phyloP scores from a whole-genome alignment of 2,329 filamentous ascomycete genomes.

The Clarireedia hainanense region DNA sequence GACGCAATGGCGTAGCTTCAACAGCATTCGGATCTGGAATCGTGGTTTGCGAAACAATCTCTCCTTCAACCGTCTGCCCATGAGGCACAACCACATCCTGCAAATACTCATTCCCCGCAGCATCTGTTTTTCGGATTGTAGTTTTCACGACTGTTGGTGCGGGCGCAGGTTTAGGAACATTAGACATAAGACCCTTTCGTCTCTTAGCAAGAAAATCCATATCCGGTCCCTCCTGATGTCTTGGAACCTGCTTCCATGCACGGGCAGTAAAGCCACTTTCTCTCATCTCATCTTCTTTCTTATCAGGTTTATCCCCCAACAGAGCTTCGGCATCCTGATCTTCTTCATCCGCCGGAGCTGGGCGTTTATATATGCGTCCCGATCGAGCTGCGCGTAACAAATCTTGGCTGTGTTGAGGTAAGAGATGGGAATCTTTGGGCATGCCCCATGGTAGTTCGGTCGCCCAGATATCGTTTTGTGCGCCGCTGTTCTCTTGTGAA shows the following conservation, averaged over 20 bases:
- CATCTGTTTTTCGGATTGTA: constrained; percentile 71
- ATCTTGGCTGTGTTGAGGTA: constrained; percentile 73
- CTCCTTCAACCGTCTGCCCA: constrained; percentile 72
- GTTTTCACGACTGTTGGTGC: constrained; percentile 63
- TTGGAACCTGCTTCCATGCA: constrained; percentile 54
- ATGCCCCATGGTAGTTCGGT: constrained; percentile 68
- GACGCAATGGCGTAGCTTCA: constrained; percentile 43
- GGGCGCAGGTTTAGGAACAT: constrained; percentile 41
- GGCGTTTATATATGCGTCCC: constrained; percentile 67
- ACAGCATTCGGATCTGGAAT: constrained; percentile 52
- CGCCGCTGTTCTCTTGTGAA: constrained; percentile 50
- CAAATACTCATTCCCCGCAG: constrained; percentile 71
- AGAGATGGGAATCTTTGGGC: constrained; percentile 75
- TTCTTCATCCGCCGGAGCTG: constrained; percentile 53
- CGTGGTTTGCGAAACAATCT: constrained; percentile 60
- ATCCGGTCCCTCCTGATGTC: constrained; percentile 46
- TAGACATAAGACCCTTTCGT: constrained; percentile 51
- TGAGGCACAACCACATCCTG: constrained; percentile 78
- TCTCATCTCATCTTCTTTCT: constrained; percentile 46
- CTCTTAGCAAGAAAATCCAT: constrained; percentile 53
- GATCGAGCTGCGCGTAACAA: constrained; percentile 75
- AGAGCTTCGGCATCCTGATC: constrained; percentile 42
- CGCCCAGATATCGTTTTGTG: constrained; percentile 63
- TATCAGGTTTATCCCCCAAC: constrained; percentile 45
- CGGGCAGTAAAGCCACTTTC: constrained; percentile 46